These are phyloP conservation scores for Astrephomene gubernaculifera DNA, from an alignment of 139 green algal species.

Conservation along the genomic window DNA sequence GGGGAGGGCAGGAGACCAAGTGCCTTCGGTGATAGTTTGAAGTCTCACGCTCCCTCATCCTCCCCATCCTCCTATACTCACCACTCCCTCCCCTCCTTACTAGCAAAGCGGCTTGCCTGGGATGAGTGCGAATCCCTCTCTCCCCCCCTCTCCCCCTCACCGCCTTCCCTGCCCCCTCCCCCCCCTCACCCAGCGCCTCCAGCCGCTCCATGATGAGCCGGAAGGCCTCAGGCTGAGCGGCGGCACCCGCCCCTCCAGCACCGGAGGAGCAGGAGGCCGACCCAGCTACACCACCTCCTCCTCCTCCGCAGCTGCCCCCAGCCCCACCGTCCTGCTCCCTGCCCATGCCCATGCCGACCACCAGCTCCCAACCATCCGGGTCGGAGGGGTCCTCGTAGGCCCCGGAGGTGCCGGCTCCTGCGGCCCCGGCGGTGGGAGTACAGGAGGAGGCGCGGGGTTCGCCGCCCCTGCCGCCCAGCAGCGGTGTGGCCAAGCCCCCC, in stretches of 20 bases:
- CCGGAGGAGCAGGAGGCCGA: background rate
- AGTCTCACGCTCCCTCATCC: no score
- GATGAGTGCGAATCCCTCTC: background rate
- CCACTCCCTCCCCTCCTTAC: no score
- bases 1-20: no score
- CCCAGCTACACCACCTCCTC: no score
- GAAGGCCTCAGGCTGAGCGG: conserved; percentile 7
- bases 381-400: background rate
- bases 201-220: conserved; percentile 35
- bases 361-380: conserved; percentile 28
- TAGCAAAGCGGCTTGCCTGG: no score
- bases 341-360: conserved; percentile 1
- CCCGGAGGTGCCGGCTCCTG: background rate
- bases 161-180: background rate
- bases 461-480: background rate
- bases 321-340: no score
- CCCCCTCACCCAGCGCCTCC: conserved; percentile 30
- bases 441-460: background rate
- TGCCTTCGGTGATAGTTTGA: no score
- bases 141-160: background rate
- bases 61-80: no score
- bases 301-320: no score
- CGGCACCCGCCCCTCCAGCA: background rate
- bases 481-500: background rate
- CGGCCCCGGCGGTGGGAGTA: background rate